Base-by-base conservation (phyloP, 179 eudicot genomes). In the Drosera spatulata region DNA sequence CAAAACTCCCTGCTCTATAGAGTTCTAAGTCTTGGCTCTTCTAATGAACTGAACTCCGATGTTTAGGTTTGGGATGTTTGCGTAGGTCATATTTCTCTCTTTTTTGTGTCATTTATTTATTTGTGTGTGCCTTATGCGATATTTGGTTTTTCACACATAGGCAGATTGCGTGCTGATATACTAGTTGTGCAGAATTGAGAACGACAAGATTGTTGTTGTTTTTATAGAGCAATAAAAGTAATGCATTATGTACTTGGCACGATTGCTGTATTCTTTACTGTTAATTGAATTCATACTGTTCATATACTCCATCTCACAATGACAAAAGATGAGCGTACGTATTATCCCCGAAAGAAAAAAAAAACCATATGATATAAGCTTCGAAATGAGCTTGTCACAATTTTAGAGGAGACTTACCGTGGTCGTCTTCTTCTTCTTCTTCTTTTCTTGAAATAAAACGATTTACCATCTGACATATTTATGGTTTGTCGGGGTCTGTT, bases 1-100 rank as follows among this genome's bases (percentile, higher is more conserved):
- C 73, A 78, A 55, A 63, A 69, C 55, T 44, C 67, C 41, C 66
- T 58, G 55, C 47, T 62, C 39, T 39, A 61, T 38, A 69, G 67
- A 60, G 53, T 41, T 47, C 61, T 60, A 52, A 46, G 41, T 47
- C 58, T 68, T 55, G 66, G 67, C 55, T 46, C 69, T 47, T 22
- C 60, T 53, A 39, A 62, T 53, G 56, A 69, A 47, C 60, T 22
- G 11, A 39, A 55, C 47, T 53, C 5, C 55, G 49, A 52, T 10
- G 62, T 62, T 70, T 22, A 70, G 75, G 69, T 58, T 60, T 61
- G 68, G 50, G 37, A 44, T 70, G 42, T 41, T 42, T 45, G 58
- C 10, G 9, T 39, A 33, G 13, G 48, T 38, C 56, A 41, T 53
- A 64, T 56, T 39, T 14, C 41, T 54, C 64, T 62, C 67, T 65